These are phyloP conservation scores for Mucor sp. DNA, from an alignment of 371 early-diverging fungal genomes.

Conservation along the genomic window DNA sequence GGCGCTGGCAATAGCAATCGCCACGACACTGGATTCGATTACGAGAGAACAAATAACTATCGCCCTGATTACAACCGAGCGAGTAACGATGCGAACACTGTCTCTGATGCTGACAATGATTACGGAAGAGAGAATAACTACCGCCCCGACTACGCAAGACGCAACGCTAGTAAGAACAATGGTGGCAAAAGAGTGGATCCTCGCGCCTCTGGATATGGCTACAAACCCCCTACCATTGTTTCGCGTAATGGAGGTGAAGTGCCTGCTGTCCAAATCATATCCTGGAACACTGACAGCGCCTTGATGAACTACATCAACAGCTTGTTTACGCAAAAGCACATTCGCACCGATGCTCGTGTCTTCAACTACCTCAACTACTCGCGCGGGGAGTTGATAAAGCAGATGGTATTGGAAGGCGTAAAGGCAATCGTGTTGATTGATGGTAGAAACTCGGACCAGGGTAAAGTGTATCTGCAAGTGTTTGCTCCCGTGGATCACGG, in stretches of 20 bases:
- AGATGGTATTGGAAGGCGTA: slow-evolving; percentile 32
- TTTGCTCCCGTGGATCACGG: slow-evolving; percentile 20
- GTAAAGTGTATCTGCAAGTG: slow-evolving; percentile 26
- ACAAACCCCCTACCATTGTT: neutral
- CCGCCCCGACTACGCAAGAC: slow-evolving; percentile 1
- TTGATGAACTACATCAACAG: slow-evolving; percentile 16
- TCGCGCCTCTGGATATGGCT: neutral
- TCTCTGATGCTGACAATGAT: neutral
- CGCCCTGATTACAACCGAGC: neutral
- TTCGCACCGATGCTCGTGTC: slow-evolving; percentile 15
- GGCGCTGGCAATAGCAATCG: neutral
- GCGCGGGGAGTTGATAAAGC: slow-evolving; percentile 18
- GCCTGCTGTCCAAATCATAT: slow-evolving; percentile 26
- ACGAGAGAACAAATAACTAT: neutral
- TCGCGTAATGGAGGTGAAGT: slow-evolving; percentile 10
- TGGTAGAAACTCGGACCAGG: slow-evolving; percentile 7
- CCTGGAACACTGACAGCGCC: slow-evolving; percentile 15
- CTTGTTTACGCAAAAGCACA: slow-evolving; percentile 12
- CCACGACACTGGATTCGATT: neutral
- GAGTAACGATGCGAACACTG: neutral
- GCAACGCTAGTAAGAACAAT: neutral
- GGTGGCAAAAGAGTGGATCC: neutral
- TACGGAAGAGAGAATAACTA: neutral
- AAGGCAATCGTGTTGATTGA: slow-evolving; percentile 29
- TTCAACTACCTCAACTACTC: slow-evolving; percentile 11